Conservation (phyloP, 1,284 basidiomycete species). For the Porodaedalea pini region DNA sequence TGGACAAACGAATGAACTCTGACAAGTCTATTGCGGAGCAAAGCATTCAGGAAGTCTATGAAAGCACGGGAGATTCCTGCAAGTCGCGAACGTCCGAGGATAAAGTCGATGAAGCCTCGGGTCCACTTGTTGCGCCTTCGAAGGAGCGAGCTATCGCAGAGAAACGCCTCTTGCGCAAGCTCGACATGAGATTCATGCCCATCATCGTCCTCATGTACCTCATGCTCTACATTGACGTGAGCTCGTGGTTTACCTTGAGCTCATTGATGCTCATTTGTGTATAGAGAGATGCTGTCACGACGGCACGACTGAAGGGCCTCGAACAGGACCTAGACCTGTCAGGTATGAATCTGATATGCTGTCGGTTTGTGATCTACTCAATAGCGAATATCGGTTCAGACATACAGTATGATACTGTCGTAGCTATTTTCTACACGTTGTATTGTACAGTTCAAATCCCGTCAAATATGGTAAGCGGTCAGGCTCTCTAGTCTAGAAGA, state of each 20-base stretch:
- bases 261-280: conserved; percentile 3
- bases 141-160: conserved; percentile 28
- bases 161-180: conserved; percentile 45
- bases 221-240: conserved; percentile 67
- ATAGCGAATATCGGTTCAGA: too few species aligned
- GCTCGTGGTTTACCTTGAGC: conserved; percentile 25
- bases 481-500: conserved; percentile 28
- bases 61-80: too few species aligned
- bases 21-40: too few species aligned
- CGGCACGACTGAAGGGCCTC: too few species aligned
- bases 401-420: too few species aligned
- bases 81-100: too few species aligned
- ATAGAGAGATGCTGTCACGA: conserved; percentile 57
- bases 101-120: too few species aligned
- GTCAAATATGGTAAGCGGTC: too few species aligned
- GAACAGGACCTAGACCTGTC: conserved; percentile 51
- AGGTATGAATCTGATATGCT: conserved; percentile 55
- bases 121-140: neutral
- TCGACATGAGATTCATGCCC: conserved; percentile 57
- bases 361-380: neutral
- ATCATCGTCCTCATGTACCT: conserved; percentile 59
- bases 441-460: too few species aligned
- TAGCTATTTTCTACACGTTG: too few species aligned
- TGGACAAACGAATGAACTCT: too few species aligned
- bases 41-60: too few species aligned